Evolutionary conservation across 2,329 filamentous ascomycete species (phyloP).

Genomic region (Alternaria angustiovoidea): DNA sequence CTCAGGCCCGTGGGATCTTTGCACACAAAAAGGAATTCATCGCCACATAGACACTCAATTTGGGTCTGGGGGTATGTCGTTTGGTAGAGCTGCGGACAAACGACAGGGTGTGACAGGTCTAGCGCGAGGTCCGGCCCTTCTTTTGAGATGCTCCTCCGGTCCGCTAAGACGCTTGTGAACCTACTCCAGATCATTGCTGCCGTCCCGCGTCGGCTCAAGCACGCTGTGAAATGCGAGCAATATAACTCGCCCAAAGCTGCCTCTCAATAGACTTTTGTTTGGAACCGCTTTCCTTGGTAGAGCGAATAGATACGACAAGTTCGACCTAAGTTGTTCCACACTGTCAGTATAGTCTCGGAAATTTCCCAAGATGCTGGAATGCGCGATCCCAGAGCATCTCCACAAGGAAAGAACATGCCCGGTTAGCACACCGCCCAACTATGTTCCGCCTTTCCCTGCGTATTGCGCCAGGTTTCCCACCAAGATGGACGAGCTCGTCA

Average conservation of each 20-base stretch:
- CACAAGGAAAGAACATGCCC: conserved; percentile 26
- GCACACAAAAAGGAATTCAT: neutral
- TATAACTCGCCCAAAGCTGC: neutral
- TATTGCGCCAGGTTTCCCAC: conserved; percentile 47
- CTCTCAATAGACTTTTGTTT: neutral
- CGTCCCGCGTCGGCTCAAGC: neutral
- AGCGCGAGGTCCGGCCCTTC: neutral
- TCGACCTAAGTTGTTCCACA: neutral
- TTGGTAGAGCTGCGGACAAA: neutral
- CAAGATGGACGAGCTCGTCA: conserved; percentile 42
- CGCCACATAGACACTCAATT: neutral
- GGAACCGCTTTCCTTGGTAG: neutral
- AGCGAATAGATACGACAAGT: neutral
- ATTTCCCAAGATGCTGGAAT: conserved; percentile 29
- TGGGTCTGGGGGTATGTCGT: neutral
- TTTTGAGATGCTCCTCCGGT: neutral
- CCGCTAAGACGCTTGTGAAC: neutral
- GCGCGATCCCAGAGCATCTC: conserved; percentile 35
- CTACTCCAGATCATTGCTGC: neutral
- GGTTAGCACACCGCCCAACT: conserved; percentile 30
- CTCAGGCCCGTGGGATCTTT: neutral
- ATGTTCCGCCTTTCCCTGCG: conserved; percentile 41
- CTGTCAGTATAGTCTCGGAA: neutral
- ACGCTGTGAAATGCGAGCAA: neutral
- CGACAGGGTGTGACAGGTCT: neutral